phyloP scores from a whole-genome alignment of 2,329 filamentous ascomycete species.

The Aspergillus ibericus region DNA sequence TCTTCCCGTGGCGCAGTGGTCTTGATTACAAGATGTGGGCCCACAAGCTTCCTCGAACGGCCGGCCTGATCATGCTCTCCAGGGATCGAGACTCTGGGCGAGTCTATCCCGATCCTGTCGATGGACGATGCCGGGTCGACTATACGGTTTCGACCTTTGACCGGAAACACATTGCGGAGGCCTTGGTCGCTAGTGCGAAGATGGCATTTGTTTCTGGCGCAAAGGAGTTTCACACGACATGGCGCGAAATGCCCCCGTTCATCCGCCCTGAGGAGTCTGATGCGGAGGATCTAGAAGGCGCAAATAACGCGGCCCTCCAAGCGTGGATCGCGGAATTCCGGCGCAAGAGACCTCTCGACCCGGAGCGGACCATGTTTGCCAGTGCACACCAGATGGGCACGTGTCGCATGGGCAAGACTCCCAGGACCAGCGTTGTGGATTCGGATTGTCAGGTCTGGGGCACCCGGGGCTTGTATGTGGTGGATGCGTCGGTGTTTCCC shows the following conservation, averaged over 20 bases:
- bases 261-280: conserved; percentile 42
- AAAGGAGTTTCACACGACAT: conserved; percentile 69
- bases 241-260: conserved; percentile 66
- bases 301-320: conserved; percentile 57
- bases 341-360: conserved; percentile 46
- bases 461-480: conserved; percentile 47
- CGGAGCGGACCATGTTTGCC: conserved; percentile 46
- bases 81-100: conserved; percentile 75
- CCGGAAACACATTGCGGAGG: conserved; percentile 68
- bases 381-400: conserved; percentile 55
- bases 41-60: conserved; percentile 68
- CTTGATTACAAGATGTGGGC: conserved; percentile 71
- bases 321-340: conserved; percentile 55
- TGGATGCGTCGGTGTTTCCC: conserved; percentile 53
- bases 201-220: conserved; percentile 78
- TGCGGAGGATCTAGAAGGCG: conserved; percentile 39
- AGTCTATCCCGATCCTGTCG: conserved; percentile 69
- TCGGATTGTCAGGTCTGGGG: conserved; percentile 49
- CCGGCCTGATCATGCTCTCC: conserved; percentile 69
- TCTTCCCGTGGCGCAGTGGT: conserved; percentile 66
- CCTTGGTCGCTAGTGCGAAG: conserved; percentile 69
- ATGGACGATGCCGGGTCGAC: conserved; percentile 64
- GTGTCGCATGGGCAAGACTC: conserved; percentile 48
- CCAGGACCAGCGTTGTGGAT: conserved; percentile 47
- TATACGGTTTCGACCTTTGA: conserved; percentile 74